Conservation (phyloP, 345 rosid species). For the Firmiana major region DNA sequence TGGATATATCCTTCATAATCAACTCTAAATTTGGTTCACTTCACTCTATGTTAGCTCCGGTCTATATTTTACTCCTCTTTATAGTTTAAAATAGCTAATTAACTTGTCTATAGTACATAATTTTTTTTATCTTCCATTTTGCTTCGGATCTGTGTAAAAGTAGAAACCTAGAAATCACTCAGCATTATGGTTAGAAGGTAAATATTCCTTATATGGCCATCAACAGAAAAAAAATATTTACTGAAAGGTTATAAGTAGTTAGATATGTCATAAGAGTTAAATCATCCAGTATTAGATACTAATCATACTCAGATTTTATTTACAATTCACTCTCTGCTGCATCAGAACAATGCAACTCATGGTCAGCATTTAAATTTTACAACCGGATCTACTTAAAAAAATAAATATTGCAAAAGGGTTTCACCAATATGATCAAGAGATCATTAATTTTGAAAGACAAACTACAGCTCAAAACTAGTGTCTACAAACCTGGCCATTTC, state of each 20-base stretch:
- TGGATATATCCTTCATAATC: background rate
- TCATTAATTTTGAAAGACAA: slow-evolving; percentile 25
- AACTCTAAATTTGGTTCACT: background rate
- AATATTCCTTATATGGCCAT: background rate
- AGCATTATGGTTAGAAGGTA: background rate
- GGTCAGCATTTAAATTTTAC: slow-evolving; percentile 18
- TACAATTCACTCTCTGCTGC: slow-evolving; percentile 15
- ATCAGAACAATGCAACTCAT: slow-evolving; percentile 22
- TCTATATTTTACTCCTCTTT: background rate
- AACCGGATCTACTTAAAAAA: slow-evolving; percentile 24
- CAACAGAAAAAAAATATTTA: background rate
- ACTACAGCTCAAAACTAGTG: slow-evolving; percentile 28
- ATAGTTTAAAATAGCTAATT: background rate
- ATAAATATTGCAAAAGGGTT: slow-evolving; percentile 23
- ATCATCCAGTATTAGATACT: slow-evolving; percentile 1
- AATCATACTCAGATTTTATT: slow-evolving; percentile 1
- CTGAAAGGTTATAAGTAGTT: background rate
- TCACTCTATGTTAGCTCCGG: background rate
- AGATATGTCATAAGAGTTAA: background rate
- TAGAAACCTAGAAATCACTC: background rate
- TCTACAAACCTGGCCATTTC: slow-evolving; percentile 47
- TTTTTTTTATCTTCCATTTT: background rate
- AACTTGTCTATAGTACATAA: background rate
- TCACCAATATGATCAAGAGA: slow-evolving; percentile 22
- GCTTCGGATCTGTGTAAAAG: background rate